Conservation (phyloP, 805 yeast species). For the Candida morakotiae region DNA sequence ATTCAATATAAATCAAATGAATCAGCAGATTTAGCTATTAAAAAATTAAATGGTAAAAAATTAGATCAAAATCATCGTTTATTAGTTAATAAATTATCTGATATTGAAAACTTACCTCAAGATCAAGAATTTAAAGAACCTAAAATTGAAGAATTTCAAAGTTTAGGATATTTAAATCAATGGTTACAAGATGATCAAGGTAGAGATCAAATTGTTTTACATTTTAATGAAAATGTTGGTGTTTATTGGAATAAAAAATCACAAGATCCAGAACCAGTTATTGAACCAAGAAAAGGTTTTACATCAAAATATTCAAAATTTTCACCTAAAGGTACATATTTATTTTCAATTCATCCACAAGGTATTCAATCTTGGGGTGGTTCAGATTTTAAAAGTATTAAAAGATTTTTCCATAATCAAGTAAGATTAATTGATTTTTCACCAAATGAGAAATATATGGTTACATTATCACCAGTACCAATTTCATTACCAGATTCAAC, state of each 20-base stretch:
- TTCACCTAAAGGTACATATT: slow-evolving; percentile 89
- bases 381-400: slow-evolving; percentile 63
- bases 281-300: slow-evolving; percentile 79
- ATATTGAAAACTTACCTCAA: slow-evolving; percentile 70
- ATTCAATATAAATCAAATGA: slow-evolving; percentile 70
- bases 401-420: slow-evolving; percentile 81
- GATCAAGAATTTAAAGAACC: slow-evolving; percentile 69
- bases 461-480: slow-evolving; percentile 86
- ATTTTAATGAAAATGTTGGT: slow-evolving; percentile 74
- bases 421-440: slow-evolving; percentile 89
- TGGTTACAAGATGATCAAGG: slow-evolving; percentile 90
- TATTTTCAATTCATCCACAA: slow-evolving; percentile 85
- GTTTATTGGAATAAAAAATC: slow-evolving; percentile 82
- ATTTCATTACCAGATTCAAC: slow-evolving; percentile 60
- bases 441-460: slow-evolving; percentile 85
- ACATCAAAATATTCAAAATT: slow-evolving; percentile 84
- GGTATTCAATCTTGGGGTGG: slow-evolving; percentile 99
- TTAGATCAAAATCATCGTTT: slow-evolving; percentile 91
- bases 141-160: slow-evolving; percentile 61
- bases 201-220: slow-evolving; percentile 86
- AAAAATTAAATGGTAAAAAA: slow-evolving; percentile 79
- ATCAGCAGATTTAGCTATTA: slow-evolving; percentile 75
- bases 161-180: slow-evolving; percentile 76
- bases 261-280: slow-evolving; percentile 67
- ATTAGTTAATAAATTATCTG: slow-evolving; percentile 75